Percentiles rank a stretch among this genome's conserved stretches.
These are phyloP conservation scores for Aspergillus nanangensis DNA, from an alignment of 495 filamentous ascomycete species.

Conservation along the genomic window DNA sequence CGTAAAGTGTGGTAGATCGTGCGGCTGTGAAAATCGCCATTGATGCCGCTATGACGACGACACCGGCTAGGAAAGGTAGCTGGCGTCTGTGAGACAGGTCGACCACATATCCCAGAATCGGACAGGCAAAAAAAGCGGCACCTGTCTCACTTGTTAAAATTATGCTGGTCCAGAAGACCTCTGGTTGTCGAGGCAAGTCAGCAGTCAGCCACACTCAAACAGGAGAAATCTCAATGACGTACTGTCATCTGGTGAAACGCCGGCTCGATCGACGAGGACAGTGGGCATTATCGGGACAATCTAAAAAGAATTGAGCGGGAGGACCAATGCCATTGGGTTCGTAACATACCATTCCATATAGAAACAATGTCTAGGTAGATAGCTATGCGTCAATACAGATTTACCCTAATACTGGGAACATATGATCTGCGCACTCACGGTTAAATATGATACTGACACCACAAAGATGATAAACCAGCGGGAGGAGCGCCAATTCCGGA, in stretches of 20 bases:
- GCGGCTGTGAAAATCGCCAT: conserved; percentile 66
- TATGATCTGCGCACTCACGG: no score
- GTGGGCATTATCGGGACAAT: conserved; percentile 21
- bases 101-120: conserved; percentile 13
- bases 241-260: conserved; percentile 16
- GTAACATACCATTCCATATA: conserved; percentile 16
- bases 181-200: conserved; percentile 4
- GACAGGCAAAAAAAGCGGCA: conserved; percentile 12
- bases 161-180: conserved; percentile 18
- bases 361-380: conserved; percentile 10
- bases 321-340: neutral
- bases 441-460: conserved; percentile 11
- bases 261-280: conserved; percentile 15
- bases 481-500: conserved; percentile 16
- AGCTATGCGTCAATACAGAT: neutral
- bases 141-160: conserved; percentile 15
- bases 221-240: neutral
- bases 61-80: conserved; percentile 58
- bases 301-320: conserved; percentile 8
- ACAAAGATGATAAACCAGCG: conserved; percentile 14
- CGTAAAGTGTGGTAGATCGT: conserved; percentile 51
- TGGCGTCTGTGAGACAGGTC: conserved; percentile 36
- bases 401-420: no score
- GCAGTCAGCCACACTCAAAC: neutral
- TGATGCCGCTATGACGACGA: conserved; percentile 56